Percentiles rank a stretch among this genome's conserved stretches.
Conservation (phyloP, 1,284 basidiomycete species). For the Trichosporon sp. region DNA sequence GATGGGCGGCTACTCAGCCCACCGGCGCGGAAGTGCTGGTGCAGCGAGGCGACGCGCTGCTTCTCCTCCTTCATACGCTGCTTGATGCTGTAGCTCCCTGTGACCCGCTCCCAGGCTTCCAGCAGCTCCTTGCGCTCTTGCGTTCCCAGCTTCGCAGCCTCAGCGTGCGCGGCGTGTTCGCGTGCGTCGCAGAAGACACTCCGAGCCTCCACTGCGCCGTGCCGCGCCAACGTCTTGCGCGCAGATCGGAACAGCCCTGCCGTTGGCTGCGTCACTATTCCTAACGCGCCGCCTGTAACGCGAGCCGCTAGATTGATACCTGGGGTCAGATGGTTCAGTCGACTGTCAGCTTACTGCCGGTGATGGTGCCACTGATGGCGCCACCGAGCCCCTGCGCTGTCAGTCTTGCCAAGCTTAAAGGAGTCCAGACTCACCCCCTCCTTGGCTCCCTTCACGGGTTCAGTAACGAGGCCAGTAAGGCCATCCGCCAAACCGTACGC, state of each 20-base stretch:
- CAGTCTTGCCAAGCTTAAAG: not conserved
- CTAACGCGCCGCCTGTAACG: slow-evolving; percentile 55
- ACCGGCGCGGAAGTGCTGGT: not conserved
- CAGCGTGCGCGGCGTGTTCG: slow-evolving; percentile 10
- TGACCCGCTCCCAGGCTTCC: slow-evolving; percentile 13
- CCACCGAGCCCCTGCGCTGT: slow-evolving; percentile 26
- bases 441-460: slow-evolving; percentile 61
- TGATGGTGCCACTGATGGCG: slow-evolving; percentile 22
- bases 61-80: slow-evolving; percentile 2
- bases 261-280: slow-evolving; percentile 29
- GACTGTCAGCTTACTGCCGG: slow-evolving; percentile 38
- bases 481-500: slow-evolving; percentile 61
- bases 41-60: not conserved
- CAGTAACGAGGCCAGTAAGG: slow-evolving; percentile 62
- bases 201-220: slow-evolving; percentile 2
- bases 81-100: slow-evolving; percentile 3
- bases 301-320: slow-evolving; percentile 59
- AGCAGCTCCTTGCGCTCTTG: slow-evolving; percentile 20
- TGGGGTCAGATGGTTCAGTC: slow-evolving; percentile 19
- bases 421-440: slow-evolving; percentile 51
- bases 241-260: slow-evolving; percentile 25
- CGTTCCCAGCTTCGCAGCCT: slow-evolving; percentile 1
- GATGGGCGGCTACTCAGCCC: not conserved
- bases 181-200: slow-evolving; percentile 23
- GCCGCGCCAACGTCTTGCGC: slow-evolving; percentile 14